These are phyloP conservation scores for Lophiostoma macrostomum DNA, from an alignment of 495 filamentous ascomycete species.

Conservation along the genomic window DNA sequence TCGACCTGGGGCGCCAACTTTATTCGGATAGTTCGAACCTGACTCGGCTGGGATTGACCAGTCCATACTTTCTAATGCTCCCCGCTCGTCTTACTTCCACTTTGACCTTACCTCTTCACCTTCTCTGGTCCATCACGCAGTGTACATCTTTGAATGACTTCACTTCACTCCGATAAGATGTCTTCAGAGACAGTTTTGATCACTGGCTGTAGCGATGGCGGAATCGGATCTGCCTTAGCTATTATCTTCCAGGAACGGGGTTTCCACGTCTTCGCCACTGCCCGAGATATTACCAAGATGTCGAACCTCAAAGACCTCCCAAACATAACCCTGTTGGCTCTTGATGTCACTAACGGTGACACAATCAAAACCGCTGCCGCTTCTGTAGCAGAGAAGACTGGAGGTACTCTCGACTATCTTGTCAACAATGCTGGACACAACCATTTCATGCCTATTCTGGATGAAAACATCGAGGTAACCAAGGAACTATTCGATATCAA, in stretches of 20 bases:
- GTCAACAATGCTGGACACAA: slow-evolving; percentile 27
- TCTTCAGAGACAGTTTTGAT: slow-evolving; percentile 40
- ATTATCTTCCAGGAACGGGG: slow-evolving; percentile 41
- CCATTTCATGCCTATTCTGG: slow-evolving; percentile 6
- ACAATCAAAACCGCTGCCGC: background rate
- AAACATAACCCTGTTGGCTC: background rate
- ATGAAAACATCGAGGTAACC: slow-evolving; percentile 11
- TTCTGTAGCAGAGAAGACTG: background rate
- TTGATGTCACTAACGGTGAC: slow-evolving; percentile 1
- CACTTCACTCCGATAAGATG: background rate
- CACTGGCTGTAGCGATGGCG: slow-evolving; percentile 49
- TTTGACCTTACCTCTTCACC: no score
- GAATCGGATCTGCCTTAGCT: slow-evolving; percentile 47
- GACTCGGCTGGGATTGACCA: no score
- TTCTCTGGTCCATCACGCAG: no score
- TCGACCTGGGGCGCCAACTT: no score
- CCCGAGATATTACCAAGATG: slow-evolving; percentile 40
- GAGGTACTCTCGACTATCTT: slow-evolving; percentile 14
- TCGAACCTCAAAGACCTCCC: background rate
- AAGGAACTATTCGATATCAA: slow-evolving; percentile 47
- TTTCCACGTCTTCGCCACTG: slow-evolving; percentile 46
- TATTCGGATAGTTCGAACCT: no score
- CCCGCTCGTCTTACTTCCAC: no score
- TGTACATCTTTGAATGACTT: no score
- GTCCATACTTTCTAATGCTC: no score